Evolutionary conservation across 2,329 filamentous ascomycete genomes (phyloP).

Genomic region (Aspergillus novoparasiticus): DNA sequence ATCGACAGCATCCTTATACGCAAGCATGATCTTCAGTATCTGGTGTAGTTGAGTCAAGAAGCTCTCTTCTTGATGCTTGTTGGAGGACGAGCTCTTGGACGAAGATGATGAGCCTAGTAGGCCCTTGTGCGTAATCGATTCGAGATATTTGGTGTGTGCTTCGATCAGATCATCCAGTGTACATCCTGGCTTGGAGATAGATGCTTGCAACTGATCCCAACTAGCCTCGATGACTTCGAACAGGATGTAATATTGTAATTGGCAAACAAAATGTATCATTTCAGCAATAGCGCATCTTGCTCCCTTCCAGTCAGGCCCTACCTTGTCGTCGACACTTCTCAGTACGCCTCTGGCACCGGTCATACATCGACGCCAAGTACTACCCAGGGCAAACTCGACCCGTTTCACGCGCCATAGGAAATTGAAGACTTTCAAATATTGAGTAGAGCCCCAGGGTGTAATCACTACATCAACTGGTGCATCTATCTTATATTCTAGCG

Average conservation of each 20-base stretch:
- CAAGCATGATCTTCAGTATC: conserved; percentile 89
- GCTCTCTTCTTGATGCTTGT: conserved; percentile 64
- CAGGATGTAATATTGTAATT: conserved; percentile 97
- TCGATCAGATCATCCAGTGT: conserved; percentile 94
- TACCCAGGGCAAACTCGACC: conserved; percentile 89
- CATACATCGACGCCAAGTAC: conserved; percentile 93
- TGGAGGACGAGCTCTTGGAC: conserved; percentile 33
- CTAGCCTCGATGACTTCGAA: conserved; percentile 98
- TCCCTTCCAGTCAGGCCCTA: conserved; percentile 82
- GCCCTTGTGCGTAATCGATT: conserved; percentile 93
- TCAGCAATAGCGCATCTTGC: conserved; percentile 88
- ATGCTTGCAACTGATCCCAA: conserved; percentile 86
- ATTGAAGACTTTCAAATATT: conserved; percentile 99
- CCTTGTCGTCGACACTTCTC: conserved; percentile 70
- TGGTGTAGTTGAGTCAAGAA: conserved; percentile 93
- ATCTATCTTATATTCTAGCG: conserved; percentile 97
- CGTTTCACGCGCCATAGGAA: conserved; percentile 98
- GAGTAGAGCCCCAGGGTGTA: conserved; percentile 90
- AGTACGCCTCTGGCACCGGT: conserved; percentile 92
- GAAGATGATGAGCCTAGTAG: conserved; percentile 70
- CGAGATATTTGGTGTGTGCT: conserved; percentile 87
- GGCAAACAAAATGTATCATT: conserved; percentile 98
- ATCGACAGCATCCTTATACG: conserved; percentile 90
- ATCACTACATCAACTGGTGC: conserved; percentile 96
- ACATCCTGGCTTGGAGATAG: conserved; percentile 79